These are phyloP conservation scores for Yamadazyma philogaea DNA, from an alignment of 805 yeast species.

Conservation along the genomic window DNA sequence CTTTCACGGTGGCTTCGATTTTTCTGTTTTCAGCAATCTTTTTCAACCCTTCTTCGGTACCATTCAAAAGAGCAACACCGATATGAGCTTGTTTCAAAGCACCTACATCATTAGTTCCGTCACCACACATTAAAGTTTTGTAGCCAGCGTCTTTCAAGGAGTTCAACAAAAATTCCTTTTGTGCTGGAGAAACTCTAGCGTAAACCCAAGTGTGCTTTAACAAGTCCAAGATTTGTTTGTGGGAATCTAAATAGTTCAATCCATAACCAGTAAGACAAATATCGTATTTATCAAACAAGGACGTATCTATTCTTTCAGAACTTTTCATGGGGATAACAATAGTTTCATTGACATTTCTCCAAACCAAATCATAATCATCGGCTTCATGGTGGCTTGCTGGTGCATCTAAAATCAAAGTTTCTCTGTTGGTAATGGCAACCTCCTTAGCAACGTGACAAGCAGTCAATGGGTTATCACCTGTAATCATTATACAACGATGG, in stretches of 20 bases:
- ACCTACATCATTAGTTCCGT: constrained; percentile 99
- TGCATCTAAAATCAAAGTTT: constrained; percentile 79
- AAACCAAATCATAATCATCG: constrained; percentile 58
- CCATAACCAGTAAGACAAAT: constrained; percentile 94
- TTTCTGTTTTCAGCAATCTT: constrained; percentile 80
- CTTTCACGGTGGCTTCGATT: constrained; percentile 56
- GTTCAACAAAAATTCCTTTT: constrained; percentile 86
- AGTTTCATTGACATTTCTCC: constrained; percentile 84
- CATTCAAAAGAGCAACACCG: constrained; percentile 96
- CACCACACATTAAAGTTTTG: constrained; percentile 97
- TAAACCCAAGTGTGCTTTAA: constrained; percentile 93
- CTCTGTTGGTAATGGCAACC: constrained; percentile 82
- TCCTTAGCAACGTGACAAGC: constrained; percentile 97
- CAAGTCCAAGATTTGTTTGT: constrained; percentile 65
- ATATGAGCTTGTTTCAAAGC: constrained; percentile 98
- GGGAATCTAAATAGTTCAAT: constrained; percentile 59
- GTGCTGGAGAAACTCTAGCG: constrained; percentile 95
- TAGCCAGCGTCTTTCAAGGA: constrained; percentile 85
- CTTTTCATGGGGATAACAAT: constrained; percentile 65
- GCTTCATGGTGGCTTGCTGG: constrained; percentile 65
- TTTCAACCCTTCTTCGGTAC: constrained; percentile 91
- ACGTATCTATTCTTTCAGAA: constrained; percentile 50
- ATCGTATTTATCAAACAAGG: constrained; percentile 65
- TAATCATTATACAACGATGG: constrained; percentile 95
- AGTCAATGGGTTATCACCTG: constrained; percentile 98